Conservation (phyloP, 2,329 filamentous ascomycete species). For the Nakataea oryzae region DNA sequence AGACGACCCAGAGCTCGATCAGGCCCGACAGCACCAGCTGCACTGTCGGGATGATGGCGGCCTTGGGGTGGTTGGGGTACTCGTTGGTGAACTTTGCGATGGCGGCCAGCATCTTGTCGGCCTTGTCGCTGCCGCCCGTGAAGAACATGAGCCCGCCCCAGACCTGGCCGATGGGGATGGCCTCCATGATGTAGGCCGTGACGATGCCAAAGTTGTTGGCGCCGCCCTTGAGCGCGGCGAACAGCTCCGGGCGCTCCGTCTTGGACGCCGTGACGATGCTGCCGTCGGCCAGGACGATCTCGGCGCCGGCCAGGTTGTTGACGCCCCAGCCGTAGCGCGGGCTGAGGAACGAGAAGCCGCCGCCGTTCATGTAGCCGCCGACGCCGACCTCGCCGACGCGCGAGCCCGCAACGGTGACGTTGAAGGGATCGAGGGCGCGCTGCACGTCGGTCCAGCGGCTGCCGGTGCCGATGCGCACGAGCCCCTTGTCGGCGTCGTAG, state of each 20-base stretch:
- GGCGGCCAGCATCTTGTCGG: conserved; percentile 13
- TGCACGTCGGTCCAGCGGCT: conserved; percentile 45
- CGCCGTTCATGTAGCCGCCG: conserved; percentile 45
- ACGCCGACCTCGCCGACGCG: conserved; percentile 54
- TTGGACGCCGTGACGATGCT: conserved; percentile 26
- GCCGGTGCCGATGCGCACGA: conserved; percentile 38
- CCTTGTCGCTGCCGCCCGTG: conserved; percentile 5
- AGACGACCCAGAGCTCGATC: conserved; percentile 47
- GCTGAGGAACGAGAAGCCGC: conserved; percentile 45
- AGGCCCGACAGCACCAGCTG: conserved; percentile 31
- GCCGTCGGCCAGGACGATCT: conserved; percentile 28
- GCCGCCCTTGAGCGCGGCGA: conserved; percentile 29
- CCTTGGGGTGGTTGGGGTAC: conserved; percentile 47
- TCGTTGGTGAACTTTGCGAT: conserved; percentile 24
- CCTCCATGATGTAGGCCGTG: conserved; percentile 24
- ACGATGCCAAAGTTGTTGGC: conserved; percentile 33
- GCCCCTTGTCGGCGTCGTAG: conserved; percentile 32
- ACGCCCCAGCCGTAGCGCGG: conserved; percentile 39
- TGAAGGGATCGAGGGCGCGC: conserved; percentile 32
- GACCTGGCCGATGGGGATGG: conserved; percentile 17
- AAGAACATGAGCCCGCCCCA: conserved; percentile 20
- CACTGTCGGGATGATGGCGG: conserved; percentile 47
- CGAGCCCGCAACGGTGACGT: conserved; percentile 48
- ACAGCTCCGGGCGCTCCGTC: conserved; percentile 26
- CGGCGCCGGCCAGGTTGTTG: conserved; percentile 26